These are phyloP conservation scores for Dothistroma septosporum DNA, from an alignment of 2,329 filamentous ascomycete genomes.

Conservation along the genomic window DNA sequence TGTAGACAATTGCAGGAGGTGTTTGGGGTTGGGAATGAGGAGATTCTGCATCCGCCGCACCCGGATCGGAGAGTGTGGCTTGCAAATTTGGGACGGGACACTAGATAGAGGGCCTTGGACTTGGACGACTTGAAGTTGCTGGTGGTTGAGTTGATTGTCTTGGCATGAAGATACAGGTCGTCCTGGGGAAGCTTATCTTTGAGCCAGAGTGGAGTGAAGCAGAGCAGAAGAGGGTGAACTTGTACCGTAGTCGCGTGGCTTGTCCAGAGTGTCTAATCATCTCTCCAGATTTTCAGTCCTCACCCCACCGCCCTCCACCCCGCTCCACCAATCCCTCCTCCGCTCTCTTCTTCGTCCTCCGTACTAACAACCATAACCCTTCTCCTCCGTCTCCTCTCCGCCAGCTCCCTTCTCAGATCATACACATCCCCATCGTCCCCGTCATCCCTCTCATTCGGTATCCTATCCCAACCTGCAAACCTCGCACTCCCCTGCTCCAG, in stretches of 20 bases:
- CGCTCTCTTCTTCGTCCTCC: slow-evolving; percentile 21
- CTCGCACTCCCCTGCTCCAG: slow-evolving; percentile 45
- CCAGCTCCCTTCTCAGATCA: slow-evolving; percentile 52
- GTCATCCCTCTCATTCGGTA: slow-evolving; percentile 31
- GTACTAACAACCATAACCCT: slow-evolving; percentile 88
- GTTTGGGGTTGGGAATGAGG: too few relatives aligned
- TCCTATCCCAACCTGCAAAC: slow-evolving; percentile 20
- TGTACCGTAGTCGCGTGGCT: neutral
- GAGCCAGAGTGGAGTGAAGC: too few relatives aligned
- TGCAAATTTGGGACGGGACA: too few relatives aligned
- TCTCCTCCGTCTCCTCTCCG: slow-evolving; percentile 57
- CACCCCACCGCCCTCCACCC: neutral
- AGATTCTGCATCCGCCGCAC: too few relatives aligned
- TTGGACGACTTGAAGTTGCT: too few relatives aligned
- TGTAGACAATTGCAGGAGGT: too few relatives aligned
- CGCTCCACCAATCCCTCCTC: neutral
- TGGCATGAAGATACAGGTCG: too few relatives aligned
- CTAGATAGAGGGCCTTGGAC: too few relatives aligned
- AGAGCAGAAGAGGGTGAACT: too few relatives aligned
- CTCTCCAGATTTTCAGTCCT: neutral
- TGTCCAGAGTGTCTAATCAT: neutral
- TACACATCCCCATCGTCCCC: slow-evolving; percentile 25
- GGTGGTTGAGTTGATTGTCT: too few relatives aligned
- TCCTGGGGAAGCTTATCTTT: too few relatives aligned
- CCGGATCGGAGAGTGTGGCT: too few relatives aligned